Percentiles rank a stretch among this genome's conserved stretches.
These are phyloP conservation scores for Eragrostis curvula DNA, from an alignment of 176 grass and related monocot genomes.

Conservation along the genomic window DNA sequence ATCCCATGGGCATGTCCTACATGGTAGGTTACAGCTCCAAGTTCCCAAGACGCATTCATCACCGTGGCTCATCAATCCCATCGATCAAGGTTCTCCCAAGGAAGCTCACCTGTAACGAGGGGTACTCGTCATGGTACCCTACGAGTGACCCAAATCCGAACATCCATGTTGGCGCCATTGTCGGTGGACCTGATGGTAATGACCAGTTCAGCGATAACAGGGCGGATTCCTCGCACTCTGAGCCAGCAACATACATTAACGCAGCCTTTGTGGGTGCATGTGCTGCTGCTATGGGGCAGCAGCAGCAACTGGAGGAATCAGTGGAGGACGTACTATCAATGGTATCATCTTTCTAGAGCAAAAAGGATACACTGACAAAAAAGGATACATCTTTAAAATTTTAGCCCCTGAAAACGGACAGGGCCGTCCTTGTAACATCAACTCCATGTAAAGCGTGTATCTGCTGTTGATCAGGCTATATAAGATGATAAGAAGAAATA, in stretches of 20 bases:
- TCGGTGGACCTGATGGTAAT: conserved; percentile 49
- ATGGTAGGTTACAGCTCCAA: conserved; percentile 42
- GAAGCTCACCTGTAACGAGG: conserved; percentile 53
- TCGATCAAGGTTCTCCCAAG: conserved; percentile 49
- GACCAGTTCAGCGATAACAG: conserved; percentile 55
- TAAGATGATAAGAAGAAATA: neutral
- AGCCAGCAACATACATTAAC: conserved; percentile 61
- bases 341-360: conserved; percentile 7
- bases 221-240: conserved; percentile 49
- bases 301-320: neutral
- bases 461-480: conserved; percentile 15
- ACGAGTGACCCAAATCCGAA: conserved; percentile 48
- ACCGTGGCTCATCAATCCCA: conserved; percentile 50
- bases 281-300: conserved; percentile 40
- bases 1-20: conserved; percentile 48
- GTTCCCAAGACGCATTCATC: conserved; percentile 46
- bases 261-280: conserved; percentile 62
- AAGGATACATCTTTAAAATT: no score
- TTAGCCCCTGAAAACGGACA: no score
- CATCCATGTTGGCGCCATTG: conserved; percentile 45
- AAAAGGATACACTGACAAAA: neutral
- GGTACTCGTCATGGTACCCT: conserved; percentile 41
- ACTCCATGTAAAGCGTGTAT: neutral
- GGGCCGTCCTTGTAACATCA: conserved; percentile 15
- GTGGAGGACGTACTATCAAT: neutral